Evolutionary conservation across 495 filamentous ascomycete genomes (phyloP).

Genomic region (Penicillium taxi): DNA sequence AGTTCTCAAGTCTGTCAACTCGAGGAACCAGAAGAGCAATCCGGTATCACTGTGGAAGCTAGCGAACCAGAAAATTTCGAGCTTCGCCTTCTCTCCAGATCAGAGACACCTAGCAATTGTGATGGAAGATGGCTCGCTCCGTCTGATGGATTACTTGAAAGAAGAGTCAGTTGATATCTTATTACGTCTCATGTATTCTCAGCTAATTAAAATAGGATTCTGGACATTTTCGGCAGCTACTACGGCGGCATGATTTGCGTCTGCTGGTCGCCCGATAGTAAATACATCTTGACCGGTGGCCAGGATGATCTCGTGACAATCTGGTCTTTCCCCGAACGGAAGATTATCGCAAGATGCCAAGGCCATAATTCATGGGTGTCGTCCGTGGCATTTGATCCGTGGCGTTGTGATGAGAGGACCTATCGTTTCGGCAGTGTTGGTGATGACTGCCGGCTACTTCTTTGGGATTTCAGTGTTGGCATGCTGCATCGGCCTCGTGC

Average conservation of each 20-base stretch:
- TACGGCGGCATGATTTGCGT: conserved; percentile 89
- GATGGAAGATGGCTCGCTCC: conserved; percentile 81
- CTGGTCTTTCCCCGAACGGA: conserved; percentile 77
- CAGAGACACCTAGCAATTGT: conserved; percentile 81
- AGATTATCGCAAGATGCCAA: conserved; percentile 85
- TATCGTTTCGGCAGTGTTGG: conserved; percentile 95
- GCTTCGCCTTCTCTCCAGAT: conserved; percentile 84
- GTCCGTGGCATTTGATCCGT: conserved; percentile 86
- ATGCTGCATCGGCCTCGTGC: conserved; percentile 88
- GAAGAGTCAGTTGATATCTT: conserved; percentile 64
- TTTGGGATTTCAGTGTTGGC: conserved; percentile 97
- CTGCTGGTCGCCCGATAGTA: conserved; percentile 95
- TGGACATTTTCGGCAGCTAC: conserved; percentile 81
- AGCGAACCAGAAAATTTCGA: conserved; percentile 80
- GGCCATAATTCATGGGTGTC: conserved; percentile 95
- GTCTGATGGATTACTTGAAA: conserved; percentile 83
- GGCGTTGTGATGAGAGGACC: conserved; percentile 89
- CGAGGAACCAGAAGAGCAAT: conserved; percentile 87
- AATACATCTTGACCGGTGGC: conserved; percentile 90
- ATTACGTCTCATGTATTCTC: neutral
- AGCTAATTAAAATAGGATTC: conserved; percentile 46
- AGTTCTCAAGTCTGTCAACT: conserved; percentile 81
- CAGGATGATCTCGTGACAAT: conserved; percentile 94
- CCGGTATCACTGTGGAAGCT: conserved; percentile 87
- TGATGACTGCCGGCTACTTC: conserved; percentile 77